phyloP scores from a whole-genome alignment of 805 yeast species.

The Metschnikowia sp. region DNA sequence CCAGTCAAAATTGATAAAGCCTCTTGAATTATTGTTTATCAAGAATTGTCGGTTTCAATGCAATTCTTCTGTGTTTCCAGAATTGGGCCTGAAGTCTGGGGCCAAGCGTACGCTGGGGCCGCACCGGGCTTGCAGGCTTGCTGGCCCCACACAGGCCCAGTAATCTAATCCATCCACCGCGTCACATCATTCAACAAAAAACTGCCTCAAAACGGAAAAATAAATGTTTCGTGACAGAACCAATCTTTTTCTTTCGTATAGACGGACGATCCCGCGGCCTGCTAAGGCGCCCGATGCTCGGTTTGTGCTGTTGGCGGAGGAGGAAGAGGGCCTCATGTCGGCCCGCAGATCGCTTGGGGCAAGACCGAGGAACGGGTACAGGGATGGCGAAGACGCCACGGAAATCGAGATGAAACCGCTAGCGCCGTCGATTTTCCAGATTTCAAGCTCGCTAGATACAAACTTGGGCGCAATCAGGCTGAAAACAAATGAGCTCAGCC shows the following conservation, averaged over 20 bases:
- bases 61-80: too few relatives aligned
- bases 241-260: constrained; percentile 81
- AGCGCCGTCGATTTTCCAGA: constrained; percentile 77
- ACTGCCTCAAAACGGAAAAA: not conserved
- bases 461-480: constrained; percentile 49
- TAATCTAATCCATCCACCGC: too few relatives aligned
- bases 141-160: too few relatives aligned
- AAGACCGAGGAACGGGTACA: constrained; percentile 1
- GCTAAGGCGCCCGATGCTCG: constrained; percentile 20
- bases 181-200: not conserved
- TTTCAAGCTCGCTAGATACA: constrained; percentile 68
- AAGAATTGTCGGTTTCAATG: too few relatives aligned
- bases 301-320: constrained; percentile 44
- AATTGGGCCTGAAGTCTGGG: too few relatives aligned
- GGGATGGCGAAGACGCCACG: constrained; percentile 16
- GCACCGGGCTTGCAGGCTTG: too few relatives aligned
- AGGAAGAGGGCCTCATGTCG: constrained; percentile 58
- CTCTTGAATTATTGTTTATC: too few relatives aligned
- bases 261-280: constrained; percentile 82
- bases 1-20: too few relatives aligned
- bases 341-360: constrained; percentile 17
- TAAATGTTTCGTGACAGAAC: constrained; percentile 91
- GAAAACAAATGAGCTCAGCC: constrained; percentile 58
- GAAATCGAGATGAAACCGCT: constrained; percentile 59
- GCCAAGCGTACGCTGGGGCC: too few relatives aligned